Evolutionary conservation across 495 filamentous ascomycete genomes (phyloP), one percentile per base, ranked within the genome.

Genomic region (Xylaria palmicola): DNA sequence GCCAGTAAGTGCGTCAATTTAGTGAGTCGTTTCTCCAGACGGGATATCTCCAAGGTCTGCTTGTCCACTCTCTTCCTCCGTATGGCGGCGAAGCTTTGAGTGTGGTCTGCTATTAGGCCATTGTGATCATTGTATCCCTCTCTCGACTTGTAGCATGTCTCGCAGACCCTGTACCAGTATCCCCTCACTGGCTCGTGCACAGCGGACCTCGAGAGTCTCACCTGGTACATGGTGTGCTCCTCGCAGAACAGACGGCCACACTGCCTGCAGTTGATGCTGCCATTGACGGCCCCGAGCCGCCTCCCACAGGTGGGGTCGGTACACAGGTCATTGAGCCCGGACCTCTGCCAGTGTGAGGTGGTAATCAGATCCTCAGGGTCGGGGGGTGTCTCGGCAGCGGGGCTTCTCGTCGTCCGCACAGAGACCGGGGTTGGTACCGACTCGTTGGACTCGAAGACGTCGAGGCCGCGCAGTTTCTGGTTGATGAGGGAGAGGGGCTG

Each of bases 171-270:
- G 68, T 90, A 95, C 94, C 94, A 98, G 57, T 93, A 81, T 1
- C 94, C 94, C 62, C 95, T 77, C 0, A 96, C 88, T 0, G 95
- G 95, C 64, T 98, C 95, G 78, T 96, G 91, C 62, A 87, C 84
- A 4, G 95, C 94, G 5, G 91, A 87, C 47, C 93, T 82, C 9
- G 91, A 96, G 19, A 98, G 83, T 81, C 94, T 97, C 90, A 98
- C 98, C 77, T 98, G 93, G 67, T 98, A 98, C 94, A 97, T 97
- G 30, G 93, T 97, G 77, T 98, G 95, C 64, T 95, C 91, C 70
- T 98, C 93, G 75, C 94, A 98, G 70, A 97, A 98, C 34, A 98
- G 78, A 63, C 86, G 89, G 0, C 94, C 94, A 63, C 94, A 98
- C 53, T 91, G 89, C 55, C 94, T 81, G 69, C 94, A 98, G 68